Conservation (phyloP, 1,284 basidiomycete genomes). For the Apiotrichum mycotoxinovorans region DNA sequence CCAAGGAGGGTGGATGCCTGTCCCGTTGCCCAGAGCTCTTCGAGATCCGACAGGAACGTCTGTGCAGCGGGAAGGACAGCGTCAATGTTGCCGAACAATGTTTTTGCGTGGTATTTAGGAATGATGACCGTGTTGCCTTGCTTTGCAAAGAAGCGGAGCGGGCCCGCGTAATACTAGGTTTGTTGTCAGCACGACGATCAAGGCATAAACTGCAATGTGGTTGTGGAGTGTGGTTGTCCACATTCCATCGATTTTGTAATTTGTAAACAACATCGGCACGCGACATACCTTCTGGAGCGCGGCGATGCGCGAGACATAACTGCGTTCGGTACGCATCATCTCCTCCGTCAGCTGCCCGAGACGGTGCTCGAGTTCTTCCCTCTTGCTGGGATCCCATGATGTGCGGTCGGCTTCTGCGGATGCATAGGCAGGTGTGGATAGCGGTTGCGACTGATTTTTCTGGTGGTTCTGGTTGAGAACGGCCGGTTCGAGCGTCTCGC, state of each 20-base stretch:
- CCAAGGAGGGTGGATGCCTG: conserved; percentile 65
- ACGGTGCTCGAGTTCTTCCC: conserved; percentile 33
- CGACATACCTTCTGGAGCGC: conserved; percentile 42
- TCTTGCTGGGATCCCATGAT: conserved; percentile 28
- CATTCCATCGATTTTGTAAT: neutral
- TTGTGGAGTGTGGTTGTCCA: neutral
- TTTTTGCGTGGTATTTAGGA: conserved; percentile 83
- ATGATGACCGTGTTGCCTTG: conserved; percentile 82
- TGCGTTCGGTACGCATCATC: conserved; percentile 45
- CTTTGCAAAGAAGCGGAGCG: conserved; percentile 76
- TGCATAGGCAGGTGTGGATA: conserved; percentile 13
- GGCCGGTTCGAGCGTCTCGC: conserved; percentile 29
- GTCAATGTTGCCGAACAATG: conserved; percentile 90
- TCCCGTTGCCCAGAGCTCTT: conserved; percentile 61
- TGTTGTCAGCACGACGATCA: conserved; percentile 1
- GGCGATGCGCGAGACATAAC: conserved; percentile 42
- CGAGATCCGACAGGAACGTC: conserved; percentile 78
- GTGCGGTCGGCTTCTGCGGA: neutral
- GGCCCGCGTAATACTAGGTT: conserved; percentile 74
- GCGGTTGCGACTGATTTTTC: conserved; percentile 21
- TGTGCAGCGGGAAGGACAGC: conserved; percentile 81
- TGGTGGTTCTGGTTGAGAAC: neutral
- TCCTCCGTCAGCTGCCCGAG: conserved; percentile 40
- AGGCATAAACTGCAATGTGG: neutral
- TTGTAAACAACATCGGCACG: neutral